These are phyloP conservation scores for Aspergillus amoenus DNA, from an alignment of 2,329 filamentous ascomycete genomes.

Conservation along the genomic window DNA sequence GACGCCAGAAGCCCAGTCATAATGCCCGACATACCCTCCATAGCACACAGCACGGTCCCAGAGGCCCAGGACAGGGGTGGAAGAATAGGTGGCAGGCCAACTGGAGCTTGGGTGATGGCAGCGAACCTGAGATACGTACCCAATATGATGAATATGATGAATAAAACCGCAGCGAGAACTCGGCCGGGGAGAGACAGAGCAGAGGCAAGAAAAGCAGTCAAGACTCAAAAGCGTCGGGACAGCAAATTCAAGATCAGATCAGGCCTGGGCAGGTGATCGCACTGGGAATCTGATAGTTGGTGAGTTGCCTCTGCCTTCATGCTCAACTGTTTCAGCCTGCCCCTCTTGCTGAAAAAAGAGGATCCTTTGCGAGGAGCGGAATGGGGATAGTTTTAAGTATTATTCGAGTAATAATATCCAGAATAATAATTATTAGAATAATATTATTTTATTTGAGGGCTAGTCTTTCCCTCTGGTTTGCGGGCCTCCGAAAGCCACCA, in stretches of 20 bases:
- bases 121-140: not conserved
- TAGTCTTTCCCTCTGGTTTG: conserved; percentile 6
- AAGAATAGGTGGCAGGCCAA: not conserved
- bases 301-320: not conserved
- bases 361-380: not conserved
- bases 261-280: not conserved
- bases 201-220: not conserved
- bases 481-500: conserved; percentile 20
- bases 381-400: not conserved
- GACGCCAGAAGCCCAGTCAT: not conserved
- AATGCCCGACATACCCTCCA: not conserved
- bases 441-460: not conserved
- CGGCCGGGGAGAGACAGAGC: not conserved
- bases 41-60: not conserved
- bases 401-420: too few relatives aligned
- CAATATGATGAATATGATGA: conserved; percentile 1
- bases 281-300: not conserved
- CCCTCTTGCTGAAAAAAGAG: not conserved
- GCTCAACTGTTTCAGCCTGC: not conserved
- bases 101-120: not conserved
- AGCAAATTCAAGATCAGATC: not conserved
- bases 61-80: not conserved
- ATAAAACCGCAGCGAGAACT: not conserved
- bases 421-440: not conserved
- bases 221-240: not conserved